Conservation (phyloP, 2,329 filamentous ascomycete genomes). For the Aureobasidium namibiae region DNA sequence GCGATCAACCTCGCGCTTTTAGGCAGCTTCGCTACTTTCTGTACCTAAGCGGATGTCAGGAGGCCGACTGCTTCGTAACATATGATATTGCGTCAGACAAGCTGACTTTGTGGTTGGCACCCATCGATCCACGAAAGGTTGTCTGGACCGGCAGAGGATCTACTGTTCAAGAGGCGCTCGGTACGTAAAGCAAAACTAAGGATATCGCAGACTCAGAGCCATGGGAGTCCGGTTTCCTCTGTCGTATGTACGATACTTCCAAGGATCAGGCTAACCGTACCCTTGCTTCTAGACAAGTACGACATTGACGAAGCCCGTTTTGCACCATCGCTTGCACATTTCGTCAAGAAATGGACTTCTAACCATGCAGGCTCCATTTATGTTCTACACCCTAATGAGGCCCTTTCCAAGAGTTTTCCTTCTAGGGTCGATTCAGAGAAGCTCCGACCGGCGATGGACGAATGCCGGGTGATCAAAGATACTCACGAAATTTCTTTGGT, state of each 20-base stretch:
- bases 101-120: slow-evolving; percentile 83
- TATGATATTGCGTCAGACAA: slow-evolving; percentile 69
- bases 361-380: slow-evolving; percentile 24
- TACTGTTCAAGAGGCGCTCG: slow-evolving; percentile 62
- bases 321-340: slow-evolving; percentile 24
- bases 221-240: not conserved
- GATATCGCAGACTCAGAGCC: too few relatives aligned
- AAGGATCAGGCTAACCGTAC: too few relatives aligned
- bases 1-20: slow-evolving; percentile 49
- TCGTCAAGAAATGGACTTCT: slow-evolving; percentile 26
- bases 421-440: not conserved
- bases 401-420: not conserved
- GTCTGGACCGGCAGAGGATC: slow-evolving; percentile 90
- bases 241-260: too few relatives aligned
- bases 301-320: slow-evolving; percentile 66
- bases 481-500: slow-evolving; percentile 78
- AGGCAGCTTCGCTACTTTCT: slow-evolving; percentile 71
- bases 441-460: slow-evolving; percentile 67
- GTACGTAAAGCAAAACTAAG: too few relatives aligned
- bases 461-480: slow-evolving; percentile 73
- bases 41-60: slow-evolving; percentile 79
- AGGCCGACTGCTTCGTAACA: slow-evolving; percentile 70
- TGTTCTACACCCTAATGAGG: slow-evolving; percentile 25
- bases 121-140: slow-evolving; percentile 76
- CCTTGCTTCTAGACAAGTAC: slow-evolving; percentile 45